A percentile compares a stretch with the other conserved stretches of the same genome.
These are phyloP conservation scores for Dioszegia aurantiaca DNA, from an alignment of 768 basidiomycete genomes.

Conservation along the genomic window DNA sequence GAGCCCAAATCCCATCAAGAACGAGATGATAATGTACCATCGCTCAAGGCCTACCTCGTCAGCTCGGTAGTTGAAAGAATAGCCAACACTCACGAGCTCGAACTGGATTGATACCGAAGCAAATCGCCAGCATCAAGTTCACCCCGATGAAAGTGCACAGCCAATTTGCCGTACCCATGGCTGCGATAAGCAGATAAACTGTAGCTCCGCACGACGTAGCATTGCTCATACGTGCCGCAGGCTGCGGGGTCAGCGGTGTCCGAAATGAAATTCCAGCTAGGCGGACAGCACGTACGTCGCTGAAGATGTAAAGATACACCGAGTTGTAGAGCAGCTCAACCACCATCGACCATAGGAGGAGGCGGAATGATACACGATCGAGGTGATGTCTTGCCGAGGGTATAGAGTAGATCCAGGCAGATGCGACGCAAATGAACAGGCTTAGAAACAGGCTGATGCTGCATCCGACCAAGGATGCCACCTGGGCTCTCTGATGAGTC, in stretches of 20 bases:
- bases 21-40: conserved; percentile 28
- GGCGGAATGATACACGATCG: conserved; percentile 30
- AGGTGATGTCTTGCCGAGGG: conserved; percentile 14
- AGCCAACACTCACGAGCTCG: conserved; percentile 17
- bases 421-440: conserved; percentile 4
- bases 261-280: neutral
- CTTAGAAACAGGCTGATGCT: neutral
- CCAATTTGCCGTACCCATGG: conserved; percentile 23
- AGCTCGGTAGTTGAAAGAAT: neutral
- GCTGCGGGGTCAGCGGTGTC: conserved; percentile 1
- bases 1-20: conserved; percentile 23
- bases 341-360: conserved; percentile 26
- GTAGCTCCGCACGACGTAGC: conserved; percentile 15
- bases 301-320: conserved; percentile 11
- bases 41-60: conserved; percentile 21
- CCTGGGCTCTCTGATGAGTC: neutral
- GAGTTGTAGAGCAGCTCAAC: conserved; percentile 29
- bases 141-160: conserved; percentile 31
- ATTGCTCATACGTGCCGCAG: neutral
- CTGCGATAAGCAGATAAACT: conserved; percentile 22
- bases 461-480: neutral
- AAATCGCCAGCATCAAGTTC: conserved; percentile 33
- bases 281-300: conserved; percentile 14
- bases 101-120: conserved; percentile 29
- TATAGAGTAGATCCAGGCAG: conserved; percentile 4